These are phyloP conservation scores for Peronospora belbahrii DNA, from an alignment of 352 stramenopile species.

Conservation along the genomic window DNA sequence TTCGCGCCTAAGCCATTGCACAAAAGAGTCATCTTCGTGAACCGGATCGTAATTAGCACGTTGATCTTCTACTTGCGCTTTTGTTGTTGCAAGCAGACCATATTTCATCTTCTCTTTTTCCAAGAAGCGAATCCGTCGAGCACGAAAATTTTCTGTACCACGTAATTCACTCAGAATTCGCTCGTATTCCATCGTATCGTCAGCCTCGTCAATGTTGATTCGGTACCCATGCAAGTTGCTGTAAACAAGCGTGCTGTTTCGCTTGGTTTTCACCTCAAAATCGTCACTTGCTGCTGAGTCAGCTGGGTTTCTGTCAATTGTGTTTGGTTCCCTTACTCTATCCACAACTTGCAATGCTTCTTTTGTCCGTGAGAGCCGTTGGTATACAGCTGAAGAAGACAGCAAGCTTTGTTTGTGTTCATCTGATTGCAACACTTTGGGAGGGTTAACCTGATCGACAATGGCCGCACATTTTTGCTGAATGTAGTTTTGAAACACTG, in stretches of 20 bases:
- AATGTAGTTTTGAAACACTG: slow-evolving; percentile 19
- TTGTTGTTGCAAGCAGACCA: slow-evolving; percentile 6
- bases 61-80: slow-evolving; percentile 45
- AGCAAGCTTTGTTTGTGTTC: slow-evolving; percentile 40
- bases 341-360: neutral
- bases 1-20: slow-evolving; percentile 40
- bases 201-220: slow-evolving; percentile 50
- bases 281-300: slow-evolving; percentile 5
- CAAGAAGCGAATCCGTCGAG: slow-evolving; percentile 21
- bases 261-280: slow-evolving; percentile 2
- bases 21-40: slow-evolving; percentile 27
- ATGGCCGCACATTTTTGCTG: slow-evolving; percentile 5
- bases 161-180: slow-evolving; percentile 65
- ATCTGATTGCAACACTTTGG: slow-evolving; percentile 19
- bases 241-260: slow-evolving; percentile 37
- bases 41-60: slow-evolving; percentile 37
- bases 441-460: slow-evolving; percentile 28
- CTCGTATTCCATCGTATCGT: slow-evolving; percentile 65
- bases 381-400: slow-evolving; percentile 17
- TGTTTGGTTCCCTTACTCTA: neutral
- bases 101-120: slow-evolving; percentile 29
- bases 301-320: neutral
- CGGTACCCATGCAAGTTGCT: slow-evolving; percentile 79
- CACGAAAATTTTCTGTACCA: slow-evolving; percentile 31
- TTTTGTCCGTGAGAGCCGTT: slow-evolving; percentile 9